These are phyloP conservation scores for Lactarius psammicola DNA, from an alignment of 768 basidiomycete genomes.

Conservation along the genomic window DNA sequence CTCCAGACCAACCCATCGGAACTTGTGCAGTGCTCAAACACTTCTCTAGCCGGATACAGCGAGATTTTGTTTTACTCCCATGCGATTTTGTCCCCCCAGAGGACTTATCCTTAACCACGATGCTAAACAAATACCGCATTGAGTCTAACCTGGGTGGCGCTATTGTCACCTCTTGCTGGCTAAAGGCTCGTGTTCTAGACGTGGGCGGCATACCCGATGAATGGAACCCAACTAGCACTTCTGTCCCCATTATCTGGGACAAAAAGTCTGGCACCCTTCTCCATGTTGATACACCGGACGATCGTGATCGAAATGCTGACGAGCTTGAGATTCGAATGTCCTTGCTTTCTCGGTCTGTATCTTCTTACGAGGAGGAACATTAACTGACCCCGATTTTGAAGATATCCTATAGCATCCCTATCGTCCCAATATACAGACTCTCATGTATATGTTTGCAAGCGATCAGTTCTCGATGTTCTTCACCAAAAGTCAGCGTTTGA, in stretches of 20 bases:
- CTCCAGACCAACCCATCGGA: slow-evolving; percentile 60
- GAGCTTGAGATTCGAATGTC: slow-evolving; percentile 76
- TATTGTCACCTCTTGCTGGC: slow-evolving; percentile 69
- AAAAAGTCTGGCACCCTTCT: slow-evolving; percentile 61
- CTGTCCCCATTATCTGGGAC: slow-evolving; percentile 66
- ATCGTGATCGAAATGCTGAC: slow-evolving; percentile 62
- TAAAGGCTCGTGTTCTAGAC: slow-evolving; percentile 48
- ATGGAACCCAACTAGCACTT: slow-evolving; percentile 52
- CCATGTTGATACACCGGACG: slow-evolving; percentile 70
- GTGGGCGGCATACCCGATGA: slow-evolving; percentile 61
- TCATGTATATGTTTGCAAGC: slow-evolving; percentile 87
- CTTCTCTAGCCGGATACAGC: slow-evolving; percentile 70
- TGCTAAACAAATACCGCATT: slow-evolving; percentile 81
- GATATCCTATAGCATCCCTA: slow-evolving; percentile 69
- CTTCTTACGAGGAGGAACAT: slow-evolving; percentile 20
- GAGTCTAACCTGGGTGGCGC: slow-evolving; percentile 62
- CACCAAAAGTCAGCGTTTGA: slow-evolving; percentile 68
- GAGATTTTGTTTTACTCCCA: slow-evolving; percentile 86
- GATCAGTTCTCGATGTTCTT: slow-evolving; percentile 68
- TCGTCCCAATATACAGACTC: slow-evolving; percentile 75
- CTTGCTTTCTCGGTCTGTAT: slow-evolving; percentile 62
- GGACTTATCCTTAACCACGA: slow-evolving; percentile 59
- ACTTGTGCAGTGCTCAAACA: slow-evolving; percentile 76
- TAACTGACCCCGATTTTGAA: slow-evolving; percentile 33
- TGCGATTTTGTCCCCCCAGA: slow-evolving; percentile 88